phyloP scores from a whole-genome alignment of 441 rosid species.

The Syzygium syzygioides region DNA sequence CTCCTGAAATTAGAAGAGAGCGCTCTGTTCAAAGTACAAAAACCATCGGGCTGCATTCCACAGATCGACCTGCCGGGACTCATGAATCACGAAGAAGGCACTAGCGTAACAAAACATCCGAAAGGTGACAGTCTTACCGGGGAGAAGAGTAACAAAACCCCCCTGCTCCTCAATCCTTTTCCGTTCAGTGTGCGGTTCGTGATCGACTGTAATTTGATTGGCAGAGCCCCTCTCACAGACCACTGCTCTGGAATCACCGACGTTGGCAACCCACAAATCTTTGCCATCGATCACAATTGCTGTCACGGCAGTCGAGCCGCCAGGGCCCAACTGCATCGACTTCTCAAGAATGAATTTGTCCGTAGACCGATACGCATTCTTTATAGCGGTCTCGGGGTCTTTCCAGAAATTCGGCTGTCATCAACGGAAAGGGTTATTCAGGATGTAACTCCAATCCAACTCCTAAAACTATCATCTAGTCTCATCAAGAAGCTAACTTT shows the following conservation, averaged over 20 bases:
- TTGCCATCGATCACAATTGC: constrained; percentile 57
- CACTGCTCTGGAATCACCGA: constrained; percentile 70
- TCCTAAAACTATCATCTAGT: not conserved
- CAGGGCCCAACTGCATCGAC: constrained; percentile 52
- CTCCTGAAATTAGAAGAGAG: constrained; percentile 36
- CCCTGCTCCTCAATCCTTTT: constrained; percentile 52
- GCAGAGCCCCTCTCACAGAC: constrained; percentile 55
- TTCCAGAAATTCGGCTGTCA: constrained; percentile 47
- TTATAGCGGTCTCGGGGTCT: constrained; percentile 37
- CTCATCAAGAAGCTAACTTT: not conserved
- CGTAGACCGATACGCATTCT: constrained; percentile 45
- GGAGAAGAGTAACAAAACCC: constrained; percentile 53
- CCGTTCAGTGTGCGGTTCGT: constrained; percentile 50
- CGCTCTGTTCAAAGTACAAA: constrained; percentile 1
- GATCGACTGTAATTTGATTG: constrained; percentile 59
- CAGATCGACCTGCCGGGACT: not conserved
- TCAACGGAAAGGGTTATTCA: not conserved
- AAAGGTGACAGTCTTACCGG: constrained; percentile 23
- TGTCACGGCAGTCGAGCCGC: constrained; percentile 71
- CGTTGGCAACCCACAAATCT: constrained; percentile 56
- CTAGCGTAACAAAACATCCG: not conserved
- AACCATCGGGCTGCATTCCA: not conserved
- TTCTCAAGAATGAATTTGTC: constrained; percentile 43
- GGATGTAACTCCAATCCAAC: not conserved
- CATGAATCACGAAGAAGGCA: not conserved